Conservation (phyloP, 306 rosid genomes). For the Vicia sativa region DNA sequence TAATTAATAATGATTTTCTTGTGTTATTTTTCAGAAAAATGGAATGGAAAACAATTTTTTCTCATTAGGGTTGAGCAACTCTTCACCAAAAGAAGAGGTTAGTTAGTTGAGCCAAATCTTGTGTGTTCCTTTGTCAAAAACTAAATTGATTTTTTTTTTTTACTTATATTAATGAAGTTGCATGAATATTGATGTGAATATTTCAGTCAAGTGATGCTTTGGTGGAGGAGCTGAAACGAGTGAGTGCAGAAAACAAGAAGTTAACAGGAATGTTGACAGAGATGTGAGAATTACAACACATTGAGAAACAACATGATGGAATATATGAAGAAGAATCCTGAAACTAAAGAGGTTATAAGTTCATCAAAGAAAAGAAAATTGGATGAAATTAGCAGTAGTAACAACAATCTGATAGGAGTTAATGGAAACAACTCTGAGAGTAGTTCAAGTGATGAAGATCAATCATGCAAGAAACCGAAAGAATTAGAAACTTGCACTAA, state of each 20-base stretch:
- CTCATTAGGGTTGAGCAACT: conserved; percentile 47
- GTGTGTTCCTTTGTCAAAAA: not conserved
- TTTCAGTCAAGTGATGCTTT: conserved; percentile 57
- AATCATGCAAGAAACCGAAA: conserved; percentile 76
- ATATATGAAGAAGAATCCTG: conserved; percentile 61
- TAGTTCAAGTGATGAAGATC: conserved; percentile 81
- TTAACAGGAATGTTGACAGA: conserved; percentile 70
- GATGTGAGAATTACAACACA: conserved; percentile 79
- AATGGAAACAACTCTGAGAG: conserved; percentile 78
- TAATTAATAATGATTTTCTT: not conserved
- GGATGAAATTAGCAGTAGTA: conserved; percentile 47
- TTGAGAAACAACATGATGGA: conserved; percentile 67
- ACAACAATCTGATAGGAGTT: conserved; percentile 41
- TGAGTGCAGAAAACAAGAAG: conserved; percentile 86
- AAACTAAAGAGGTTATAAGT: not conserved
- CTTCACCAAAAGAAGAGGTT: conserved; percentile 60
- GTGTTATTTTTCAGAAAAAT: conserved; percentile 55
- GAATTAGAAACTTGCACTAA: conserved; percentile 59
- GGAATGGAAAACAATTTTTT: conserved; percentile 56
- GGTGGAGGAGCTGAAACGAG: conserved; percentile 77
- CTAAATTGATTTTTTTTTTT: not conserved
- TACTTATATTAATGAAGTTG: conserved; percentile 3
- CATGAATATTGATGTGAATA: conserved; percentile 8
- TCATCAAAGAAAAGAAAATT: not conserved
- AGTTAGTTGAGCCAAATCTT: conserved; percentile 40